Evolutionary conservation across 306 rosid genomes (phyloP), one percentile per base, ranked within the genome.

Genomic region (Cucurbita maxima): DNA sequence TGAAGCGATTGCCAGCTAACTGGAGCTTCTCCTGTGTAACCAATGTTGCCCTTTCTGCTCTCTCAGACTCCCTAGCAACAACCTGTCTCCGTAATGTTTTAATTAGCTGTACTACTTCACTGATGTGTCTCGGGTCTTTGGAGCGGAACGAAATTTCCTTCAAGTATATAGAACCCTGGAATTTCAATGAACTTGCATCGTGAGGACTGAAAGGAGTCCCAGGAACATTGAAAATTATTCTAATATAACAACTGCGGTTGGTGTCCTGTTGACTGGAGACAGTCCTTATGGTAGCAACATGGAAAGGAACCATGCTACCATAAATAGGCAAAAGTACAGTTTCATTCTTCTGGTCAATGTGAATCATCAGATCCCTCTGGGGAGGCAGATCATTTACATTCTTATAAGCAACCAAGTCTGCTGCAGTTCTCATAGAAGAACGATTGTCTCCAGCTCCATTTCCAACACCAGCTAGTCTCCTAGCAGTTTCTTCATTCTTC

Each of bases 401-500:
- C 86, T 90, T 93, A 86, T 93, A 93, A 50, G 98, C 94, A 77
- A 84, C 20, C 80, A 93, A 66, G 47, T 93, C 98, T 1, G 90
- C 44, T n/a, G 83, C 72, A 18, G 89, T 72, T 83, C 75, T 90
- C 7, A 16, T 71, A 52, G 89, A 76, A 51, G 88, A 51, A 61
- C 97, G 96, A 78, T 75, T 81, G 41, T 87, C 91, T 10, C 96
- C 90, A 1, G 77, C 16, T 76, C 84, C 88, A 47, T 61, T 66
- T 50, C 87, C 98, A 40, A 81, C 90, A 76, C 98, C 98, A 41
- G 96, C 94, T 77, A 93, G 97, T 56, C 98, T 79, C 75, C 97
- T 83, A n/a, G 97, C 96, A 60, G 94, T 93, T 83, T 93, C 98
- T 87, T 93, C 98, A 76, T 93, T 93, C 73, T 93, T 93, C 87